Evolutionary conservation across 225 moss, liverwort and hornwort genomes (phyloP).

Genomic region (Sphagnum tenellum): DNA sequence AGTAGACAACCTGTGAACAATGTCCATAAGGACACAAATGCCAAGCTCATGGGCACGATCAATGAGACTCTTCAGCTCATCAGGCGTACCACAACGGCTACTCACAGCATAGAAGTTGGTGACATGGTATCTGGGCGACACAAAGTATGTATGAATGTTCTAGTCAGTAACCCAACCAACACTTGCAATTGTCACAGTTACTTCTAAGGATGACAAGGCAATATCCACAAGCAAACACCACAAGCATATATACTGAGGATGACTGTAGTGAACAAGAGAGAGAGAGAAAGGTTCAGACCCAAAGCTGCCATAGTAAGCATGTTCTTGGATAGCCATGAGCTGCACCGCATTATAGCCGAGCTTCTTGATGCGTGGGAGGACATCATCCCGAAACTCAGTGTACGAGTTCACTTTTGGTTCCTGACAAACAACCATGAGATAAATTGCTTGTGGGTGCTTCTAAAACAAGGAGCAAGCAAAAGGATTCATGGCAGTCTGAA

Average conservation of each 20-base stretch:
- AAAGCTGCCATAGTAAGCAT: conserved; percentile 6
- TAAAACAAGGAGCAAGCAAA: too few relatives aligned
- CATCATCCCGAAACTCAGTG: conserved; percentile 1
- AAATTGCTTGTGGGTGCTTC: too few relatives aligned
- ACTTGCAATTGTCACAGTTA: too few relatives aligned
- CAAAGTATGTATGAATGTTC: background rate
- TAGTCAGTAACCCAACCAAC: too few relatives aligned
- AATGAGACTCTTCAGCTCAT: conserved; percentile 9
- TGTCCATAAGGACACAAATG: conserved; percentile 3
- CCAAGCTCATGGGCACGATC: conserved; percentile 6
- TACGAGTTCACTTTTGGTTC: conserved; percentile 6
- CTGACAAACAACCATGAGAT: background rate
- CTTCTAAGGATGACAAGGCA: too few relatives aligned
- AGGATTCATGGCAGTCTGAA: too few relatives aligned
- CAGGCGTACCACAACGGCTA: conserved; percentile 5
- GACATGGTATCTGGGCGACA: conserved; percentile 1
- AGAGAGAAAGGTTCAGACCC: background rate
- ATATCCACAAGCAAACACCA: too few relatives aligned
- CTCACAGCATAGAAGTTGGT: conserved; percentile 8
- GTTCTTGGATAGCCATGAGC: conserved; percentile 7
- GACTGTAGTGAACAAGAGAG: background rate
- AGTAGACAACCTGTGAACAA: conserved; percentile 3
- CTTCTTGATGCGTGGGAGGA: conserved; percentile 5
- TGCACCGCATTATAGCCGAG: conserved; percentile 8
- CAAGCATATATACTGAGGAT: too few relatives aligned